Base-by-base conservation (phyloP, 2,329 filamentous ascomycete genomes). In the Aspergillus calidoustus region DNA sequence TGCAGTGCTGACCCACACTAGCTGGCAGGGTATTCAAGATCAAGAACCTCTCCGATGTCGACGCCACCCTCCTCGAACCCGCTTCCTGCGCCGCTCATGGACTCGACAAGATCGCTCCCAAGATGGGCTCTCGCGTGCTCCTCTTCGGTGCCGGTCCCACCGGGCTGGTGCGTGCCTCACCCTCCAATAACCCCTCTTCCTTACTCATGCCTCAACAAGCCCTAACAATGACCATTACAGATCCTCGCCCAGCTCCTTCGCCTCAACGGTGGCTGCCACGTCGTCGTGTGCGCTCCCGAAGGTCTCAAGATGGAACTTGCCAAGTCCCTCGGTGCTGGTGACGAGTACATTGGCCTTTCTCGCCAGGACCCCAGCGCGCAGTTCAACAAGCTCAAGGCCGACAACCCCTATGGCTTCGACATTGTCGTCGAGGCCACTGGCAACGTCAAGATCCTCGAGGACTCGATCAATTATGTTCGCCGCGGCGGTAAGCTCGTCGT, bases 271-370 rank as follows among this genome's bases (percentile, higher is more conserved):
- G 88, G 88, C 52, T 89, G 87, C 74, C 85, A 88, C 67, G 86
- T 91, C 58, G 87, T 89, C 43, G 84, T 91, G 68, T 88, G 87
- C n/a, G 88, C 88, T 0, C 88, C 88, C 2, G 81, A 82, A 62
- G 89, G 89, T 54, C 78, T 89, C 54, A 92, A 92, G 80, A 87
- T 92, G 83, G 84, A 91, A 13, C 78, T 91, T 31, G 89, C 89
- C 30, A 80, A 78, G 67, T 72, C 72, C 11, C 73, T 85, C 38
- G 73, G 74, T 23, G 79, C 82, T 7, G 83, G 80, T 17, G 82
- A 84, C 57, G 76, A 78, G 60, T 84, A 82, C 61, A 63, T 84
- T 25, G 74, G 74, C 38, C 76, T 84, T 23, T 82, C 80, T 1
- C 77, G 79, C 41, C 72, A 76, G 62, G 80, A 87, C 65, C 82